Evolutionary conservation across 768 basidiomycete species (phyloP).

Genomic region (Coprinopsis marcescibilis): DNA sequence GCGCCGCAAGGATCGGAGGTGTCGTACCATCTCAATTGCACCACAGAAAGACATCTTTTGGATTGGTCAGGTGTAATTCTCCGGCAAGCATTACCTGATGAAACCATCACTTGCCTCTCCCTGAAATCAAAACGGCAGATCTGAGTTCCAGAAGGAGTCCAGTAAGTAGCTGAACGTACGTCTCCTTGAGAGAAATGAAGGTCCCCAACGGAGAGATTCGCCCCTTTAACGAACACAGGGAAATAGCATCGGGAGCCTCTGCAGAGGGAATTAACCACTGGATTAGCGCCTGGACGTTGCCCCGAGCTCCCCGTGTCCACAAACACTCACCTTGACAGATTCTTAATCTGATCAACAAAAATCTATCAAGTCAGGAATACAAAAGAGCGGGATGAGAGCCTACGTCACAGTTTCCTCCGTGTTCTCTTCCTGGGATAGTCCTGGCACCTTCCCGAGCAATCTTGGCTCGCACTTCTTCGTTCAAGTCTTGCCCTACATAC

Average conservation of each 20-base stretch:
- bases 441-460: conserved; percentile 64
- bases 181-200: conserved; percentile 79
- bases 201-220: conserved; percentile 74
- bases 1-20: no score
- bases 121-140: no score
- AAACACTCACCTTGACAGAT: no score
- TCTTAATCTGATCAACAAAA: conserved; percentile 54
- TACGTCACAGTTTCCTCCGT: conserved; percentile 75
- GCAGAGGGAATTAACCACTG: conserved; percentile 76
- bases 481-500: conserved; percentile 65
- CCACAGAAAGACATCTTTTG: conserved; percentile 75
- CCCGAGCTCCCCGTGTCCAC: no score
- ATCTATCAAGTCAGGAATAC: background rate
- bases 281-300: no score
- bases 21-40: conserved; percentile 79
- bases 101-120: no score
- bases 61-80: background rate
- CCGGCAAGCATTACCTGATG: conserved; percentile 18
- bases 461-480: conserved; percentile 39
- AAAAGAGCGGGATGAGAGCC: conserved; percentile 15
- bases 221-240: conserved; percentile 72
- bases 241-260: conserved; percentile 69
- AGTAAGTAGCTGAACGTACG: no score
- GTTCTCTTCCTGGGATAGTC: conserved; percentile 72
- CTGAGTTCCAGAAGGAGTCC: no score